Evolutionary conservation across 2,329 filamentous ascomycete genomes (phyloP).

Genomic region (Ophiosphaerella korrae): DNA sequence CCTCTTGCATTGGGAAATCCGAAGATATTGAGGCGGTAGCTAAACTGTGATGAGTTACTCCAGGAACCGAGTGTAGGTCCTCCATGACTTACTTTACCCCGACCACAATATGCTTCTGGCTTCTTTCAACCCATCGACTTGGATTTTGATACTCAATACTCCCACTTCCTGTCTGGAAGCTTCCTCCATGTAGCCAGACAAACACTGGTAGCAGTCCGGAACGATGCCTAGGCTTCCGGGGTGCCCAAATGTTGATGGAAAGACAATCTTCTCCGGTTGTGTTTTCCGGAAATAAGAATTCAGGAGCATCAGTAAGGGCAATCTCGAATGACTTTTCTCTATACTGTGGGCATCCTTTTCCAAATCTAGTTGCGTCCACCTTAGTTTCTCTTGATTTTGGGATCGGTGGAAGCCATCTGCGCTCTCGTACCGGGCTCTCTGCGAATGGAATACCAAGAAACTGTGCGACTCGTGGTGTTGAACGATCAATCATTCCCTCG

Average conservation of each 20-base stretch:
- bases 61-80: too few species aligned
- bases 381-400: slow-evolving; percentile 19
- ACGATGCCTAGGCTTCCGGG: slow-evolving; percentile 22
- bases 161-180: slow-evolving; percentile 52
- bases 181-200: slow-evolving; percentile 56
- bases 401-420: slow-evolving; percentile 41
- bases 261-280: slow-evolving; percentile 53
- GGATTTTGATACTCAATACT: slow-evolving; percentile 49
- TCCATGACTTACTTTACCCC: slow-evolving; percentile 41
- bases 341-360: slow-evolving; percentile 36
- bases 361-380: slow-evolving; percentile 32
- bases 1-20: slow-evolving; percentile 47
- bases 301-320: slow-evolving; percentile 30
- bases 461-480: slow-evolving; percentile 44
- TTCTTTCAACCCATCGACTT: slow-evolving; percentile 37
- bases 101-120: slow-evolving; percentile 44
- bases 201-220: slow-evolving; percentile 56
- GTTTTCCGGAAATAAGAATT: slow-evolving; percentile 25
- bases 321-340: slow-evolving; percentile 13
- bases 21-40: slow-evolving; percentile 48
- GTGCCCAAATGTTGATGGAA: slow-evolving; percentile 54
- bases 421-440: slow-evolving; percentile 38
- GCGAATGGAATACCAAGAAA: slow-evolving; percentile 48
- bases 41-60: too few species aligned
- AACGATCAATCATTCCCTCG: slow-evolving; percentile 40